A percentile compares a stretch with the other conserved stretches of the same genome.
These are phyloP conservation scores for Talaromyces sp. DNA, from an alignment of 2,329 filamentous ascomycete species.

Conservation along the genomic window DNA sequence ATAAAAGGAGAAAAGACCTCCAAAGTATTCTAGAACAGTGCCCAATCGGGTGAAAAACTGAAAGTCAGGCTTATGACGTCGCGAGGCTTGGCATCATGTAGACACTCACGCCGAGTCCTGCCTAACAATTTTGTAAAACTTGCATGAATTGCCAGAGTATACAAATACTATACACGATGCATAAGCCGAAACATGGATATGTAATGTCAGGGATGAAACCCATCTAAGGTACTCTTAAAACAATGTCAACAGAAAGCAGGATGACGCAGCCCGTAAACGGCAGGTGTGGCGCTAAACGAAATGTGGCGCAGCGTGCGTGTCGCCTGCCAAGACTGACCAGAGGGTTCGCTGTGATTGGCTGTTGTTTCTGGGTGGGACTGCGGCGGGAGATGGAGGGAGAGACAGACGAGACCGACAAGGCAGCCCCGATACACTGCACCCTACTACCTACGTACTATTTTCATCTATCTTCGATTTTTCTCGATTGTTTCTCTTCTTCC, in stretches of 20 bases:
- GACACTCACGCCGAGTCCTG: not conserved
- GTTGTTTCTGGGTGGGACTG: not conserved
- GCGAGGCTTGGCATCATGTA: not conserved
- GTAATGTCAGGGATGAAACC: too few species aligned
- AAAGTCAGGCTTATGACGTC: constrained; percentile 1
- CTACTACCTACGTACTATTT: not conserved
- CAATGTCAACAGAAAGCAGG: not conserved
- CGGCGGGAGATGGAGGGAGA: not conserved
- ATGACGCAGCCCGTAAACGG: not conserved
- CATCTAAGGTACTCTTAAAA: too few species aligned
- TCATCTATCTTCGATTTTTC: not conserved
- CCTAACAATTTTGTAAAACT: not conserved
- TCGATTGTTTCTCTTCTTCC: not conserved
- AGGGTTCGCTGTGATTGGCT: not conserved
- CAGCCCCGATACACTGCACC: constrained; percentile 1
- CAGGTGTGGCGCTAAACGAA: constrained; percentile 1
- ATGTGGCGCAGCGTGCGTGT: constrained; percentile 5
- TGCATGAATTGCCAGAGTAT: not conserved
- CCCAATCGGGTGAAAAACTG: not conserved
- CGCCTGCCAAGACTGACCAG: not conserved
- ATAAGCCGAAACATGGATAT: too few species aligned
- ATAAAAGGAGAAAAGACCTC: not conserved
- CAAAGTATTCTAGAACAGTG: constrained; percentile 4
- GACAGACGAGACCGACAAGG: not conserved
- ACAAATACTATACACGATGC: too few species aligned